These are phyloP conservation scores for Shiraia sp. DNA, from an alignment of 2,329 filamentous ascomycete species.

Conservation along the genomic window DNA sequence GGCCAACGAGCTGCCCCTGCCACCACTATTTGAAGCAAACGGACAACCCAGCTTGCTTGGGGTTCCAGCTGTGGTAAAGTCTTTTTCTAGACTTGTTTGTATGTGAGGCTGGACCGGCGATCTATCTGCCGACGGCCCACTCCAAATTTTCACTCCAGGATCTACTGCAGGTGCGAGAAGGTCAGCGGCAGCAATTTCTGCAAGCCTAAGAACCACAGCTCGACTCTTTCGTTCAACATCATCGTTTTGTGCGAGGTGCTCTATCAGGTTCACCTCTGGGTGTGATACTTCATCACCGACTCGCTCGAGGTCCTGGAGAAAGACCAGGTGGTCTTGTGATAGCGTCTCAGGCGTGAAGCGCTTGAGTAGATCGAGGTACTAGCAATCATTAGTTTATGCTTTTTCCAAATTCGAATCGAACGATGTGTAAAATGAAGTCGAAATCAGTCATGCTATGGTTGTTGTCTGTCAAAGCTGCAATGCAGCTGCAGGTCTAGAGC, in stretches of 20 bases:
- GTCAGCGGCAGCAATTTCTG: slow-evolving; percentile 35
- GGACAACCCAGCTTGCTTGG: slow-evolving; percentile 81
- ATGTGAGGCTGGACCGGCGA: slow-evolving; percentile 24
- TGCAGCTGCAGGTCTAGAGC: slow-evolving; percentile 58
- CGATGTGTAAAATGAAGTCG: slow-evolving; percentile 5
- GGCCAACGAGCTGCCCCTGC: slow-evolving; percentile 50
- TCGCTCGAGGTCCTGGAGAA: slow-evolving; percentile 45
- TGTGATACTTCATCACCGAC: slow-evolving; percentile 33
- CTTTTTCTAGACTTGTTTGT: slow-evolving; percentile 67
- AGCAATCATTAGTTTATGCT: slow-evolving; percentile 22
- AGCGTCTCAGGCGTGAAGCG: slow-evolving; percentile 44
- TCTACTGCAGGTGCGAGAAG: slow-evolving; percentile 27
- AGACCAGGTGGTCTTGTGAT: slow-evolving; percentile 45
- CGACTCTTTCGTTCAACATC: slow-evolving; percentile 40
- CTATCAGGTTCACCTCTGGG: slow-evolving; percentile 36
- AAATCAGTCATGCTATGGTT: slow-evolving; percentile 50
- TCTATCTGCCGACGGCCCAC: slow-evolving; percentile 40
- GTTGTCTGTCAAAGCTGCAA: slow-evolving; percentile 50
- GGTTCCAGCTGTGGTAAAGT: slow-evolving; percentile 85
- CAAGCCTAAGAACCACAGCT: slow-evolving; percentile 39
- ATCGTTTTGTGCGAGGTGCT: slow-evolving; percentile 39
- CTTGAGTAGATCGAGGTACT: slow-evolving; percentile 48
- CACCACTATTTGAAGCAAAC: slow-evolving; percentile 61
- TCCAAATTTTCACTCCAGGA: slow-evolving; percentile 48
- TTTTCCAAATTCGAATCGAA: background rate